These are phyloP conservation scores for Xylariaceae sp. DNA, from an alignment of 2,329 filamentous ascomycete genomes.

Conservation along the genomic window DNA sequence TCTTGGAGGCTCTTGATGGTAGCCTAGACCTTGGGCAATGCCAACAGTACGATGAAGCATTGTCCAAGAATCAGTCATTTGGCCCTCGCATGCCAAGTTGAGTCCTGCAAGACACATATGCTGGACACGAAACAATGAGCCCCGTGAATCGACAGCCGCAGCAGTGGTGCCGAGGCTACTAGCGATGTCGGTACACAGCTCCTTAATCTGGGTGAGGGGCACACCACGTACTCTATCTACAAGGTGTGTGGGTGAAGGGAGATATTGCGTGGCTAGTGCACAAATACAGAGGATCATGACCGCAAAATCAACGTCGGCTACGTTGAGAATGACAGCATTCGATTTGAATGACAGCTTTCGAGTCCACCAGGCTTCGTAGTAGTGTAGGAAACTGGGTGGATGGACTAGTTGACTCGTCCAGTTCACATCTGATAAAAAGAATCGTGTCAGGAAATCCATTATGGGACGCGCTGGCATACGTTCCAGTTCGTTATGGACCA, in stretches of 20 bases:
- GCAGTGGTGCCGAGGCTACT: constrained; percentile 3
- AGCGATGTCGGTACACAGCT: constrained; percentile 9
- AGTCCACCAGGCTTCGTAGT: constrained; percentile 29
- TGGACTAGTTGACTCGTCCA: constrained; percentile 28
- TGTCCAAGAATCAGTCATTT: constrained; percentile 19
- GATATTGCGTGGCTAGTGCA: constrained; percentile 25
- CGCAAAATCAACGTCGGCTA: constrained; percentile 26
- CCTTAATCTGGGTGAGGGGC: constrained; percentile 17
- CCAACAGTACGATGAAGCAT: constrained; percentile 4
- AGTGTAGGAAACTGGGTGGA: constrained; percentile 17
- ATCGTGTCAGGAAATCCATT: constrained; percentile 28
- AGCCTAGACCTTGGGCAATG: constrained; percentile 19
- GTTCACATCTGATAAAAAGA: constrained; percentile 27
- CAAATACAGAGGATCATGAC: constrained; percentile 26
- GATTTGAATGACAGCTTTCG: no score
- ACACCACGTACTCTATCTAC: constrained; percentile 22
- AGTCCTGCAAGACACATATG: constrained; percentile 23
- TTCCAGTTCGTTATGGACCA: constrained; percentile 5
- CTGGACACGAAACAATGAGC: constrained; percentile 26
- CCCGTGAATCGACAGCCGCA: not conserved
- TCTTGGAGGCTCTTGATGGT: constrained; percentile 1
- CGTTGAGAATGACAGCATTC: not conserved
- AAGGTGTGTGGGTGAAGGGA: constrained; percentile 22
- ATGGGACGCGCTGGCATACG: constrained; percentile 22
- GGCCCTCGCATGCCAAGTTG: constrained; percentile 2